Evolutionary conservation across 2,329 filamentous ascomycete species (phyloP), one percentile per base, ranked within the genome.

Genomic region (Monosporascus cannonballus): DNA sequence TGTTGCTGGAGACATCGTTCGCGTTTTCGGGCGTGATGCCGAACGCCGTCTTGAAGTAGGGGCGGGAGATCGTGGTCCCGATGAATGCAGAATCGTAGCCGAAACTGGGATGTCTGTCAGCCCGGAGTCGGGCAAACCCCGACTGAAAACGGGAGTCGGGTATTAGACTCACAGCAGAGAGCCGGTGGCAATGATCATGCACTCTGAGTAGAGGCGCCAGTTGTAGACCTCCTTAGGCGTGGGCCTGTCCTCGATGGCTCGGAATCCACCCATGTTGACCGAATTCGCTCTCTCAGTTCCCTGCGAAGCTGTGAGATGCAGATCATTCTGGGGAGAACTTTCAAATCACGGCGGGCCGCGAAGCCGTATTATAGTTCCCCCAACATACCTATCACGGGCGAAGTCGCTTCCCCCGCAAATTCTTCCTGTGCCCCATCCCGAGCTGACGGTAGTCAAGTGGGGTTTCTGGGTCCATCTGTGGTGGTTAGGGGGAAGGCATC

Each of bases 211-310:
- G 22, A 80, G 64, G 3, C 73, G 69, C 73, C 73, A 76, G 56
- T 79, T 80, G 65, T 79, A 79, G 56, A 81, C 78, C 65, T 79
- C 76, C 54, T 73, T 71, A 20, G 78, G 79, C 56, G 77, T 81
- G 25, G 78, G 78, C 58, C 78, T 71, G 63, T 81, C 78, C 61
- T 81, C 78, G 38, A 76, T 73, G 38, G 76, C 76, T 49, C 73
- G 71, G 58, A 76, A 65, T 27, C 69, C 68, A 51, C 65, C 68
- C 69, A 72, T 71, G 51, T n/a, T 59, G 49, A 47, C 22, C 4
- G 24, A 15, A 4, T 25, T 41, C 38, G 6, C 20, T 30, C n/a
- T 27, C 22, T 22, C 15, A 14, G 9, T 46, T 27, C 22, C n/a
- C 25, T 17, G 11, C 8, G 14, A 25, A 46, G 42, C 22, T 11